These are phyloP conservation scores for Tylopilus balloui DNA, from an alignment of 768 basidiomycete species.

Conservation along the genomic window DNA sequence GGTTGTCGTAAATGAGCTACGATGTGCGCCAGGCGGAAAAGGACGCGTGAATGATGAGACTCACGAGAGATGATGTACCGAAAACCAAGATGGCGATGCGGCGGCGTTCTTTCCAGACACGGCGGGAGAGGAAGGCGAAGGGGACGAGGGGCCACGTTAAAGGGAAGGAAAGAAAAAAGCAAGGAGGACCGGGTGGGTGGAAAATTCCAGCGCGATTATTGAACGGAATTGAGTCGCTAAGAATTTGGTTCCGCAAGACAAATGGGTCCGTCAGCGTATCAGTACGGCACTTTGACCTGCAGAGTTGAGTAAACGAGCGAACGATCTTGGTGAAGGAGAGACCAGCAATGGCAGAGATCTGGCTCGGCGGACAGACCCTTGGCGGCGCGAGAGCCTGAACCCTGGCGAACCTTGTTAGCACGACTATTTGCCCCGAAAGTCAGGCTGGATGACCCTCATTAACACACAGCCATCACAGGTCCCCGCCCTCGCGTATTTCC, in stretches of 20 bases:
- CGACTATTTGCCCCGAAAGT: slow-evolving; percentile 33
- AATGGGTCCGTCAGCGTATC: slow-evolving; percentile 29
- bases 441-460: slow-evolving; percentile 30
- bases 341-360: slow-evolving; percentile 14
- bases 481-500: slow-evolving; percentile 38
- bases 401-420: slow-evolving; percentile 27
- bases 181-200: slow-evolving; percentile 27
- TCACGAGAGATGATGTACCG: slow-evolving; percentile 32
- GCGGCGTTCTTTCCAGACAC: slow-evolving; percentile 18
- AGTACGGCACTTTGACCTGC: slow-evolving; percentile 28
- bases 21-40: slow-evolving; percentile 26
- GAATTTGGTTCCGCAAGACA: slow-evolving; percentile 33
- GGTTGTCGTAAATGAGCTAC: slow-evolving; percentile 32
- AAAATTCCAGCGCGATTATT: slow-evolving; percentile 34
- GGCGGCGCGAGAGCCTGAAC: slow-evolving; percentile 29
- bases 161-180: slow-evolving; percentile 29
- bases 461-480: slow-evolving; percentile 37
- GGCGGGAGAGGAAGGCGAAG: slow-evolving; percentile 21
- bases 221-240: slow-evolving; percentile 37
- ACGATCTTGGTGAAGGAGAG: slow-evolving; percentile 19
- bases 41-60: slow-evolving; percentile 30
- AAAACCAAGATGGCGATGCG: slow-evolving; percentile 20
- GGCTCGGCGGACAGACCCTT: slow-evolving; percentile 24
- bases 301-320: slow-evolving; percentile 27
- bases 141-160: slow-evolving; percentile 24